These are phyloP conservation scores for Colletotrichum echinochloae DNA, from an alignment of 2,329 filamentous ascomycete species.

Conservation along the genomic window DNA sequence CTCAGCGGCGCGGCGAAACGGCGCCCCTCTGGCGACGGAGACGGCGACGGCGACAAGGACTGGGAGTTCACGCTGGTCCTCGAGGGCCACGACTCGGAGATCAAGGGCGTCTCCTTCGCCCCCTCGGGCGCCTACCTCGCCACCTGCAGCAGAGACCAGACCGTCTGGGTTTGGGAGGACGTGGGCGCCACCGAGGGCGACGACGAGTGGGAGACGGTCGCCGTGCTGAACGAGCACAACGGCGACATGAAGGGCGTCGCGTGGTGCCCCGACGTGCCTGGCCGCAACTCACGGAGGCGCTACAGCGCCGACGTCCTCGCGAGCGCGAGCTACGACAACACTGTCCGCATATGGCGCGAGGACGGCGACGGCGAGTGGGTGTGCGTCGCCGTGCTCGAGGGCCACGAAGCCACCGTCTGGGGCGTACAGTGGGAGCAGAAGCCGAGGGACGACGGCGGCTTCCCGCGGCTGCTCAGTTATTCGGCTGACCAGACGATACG, in stretches of 20 bases:
- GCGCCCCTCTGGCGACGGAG: constrained; percentile 38
- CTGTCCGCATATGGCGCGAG: constrained; percentile 88
- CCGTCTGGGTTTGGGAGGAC: constrained; percentile 99
- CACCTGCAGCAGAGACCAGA: constrained; percentile 92
- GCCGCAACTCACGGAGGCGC: constrained; percentile 55
- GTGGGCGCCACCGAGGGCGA: constrained; percentile 78
- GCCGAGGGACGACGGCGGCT: constrained; percentile 53
- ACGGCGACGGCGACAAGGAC: constrained; percentile 77
- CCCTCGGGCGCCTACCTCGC: constrained; percentile 83
- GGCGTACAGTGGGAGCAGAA: constrained; percentile 77
- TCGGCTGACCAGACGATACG: constrained; percentile 86
- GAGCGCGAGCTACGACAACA: constrained; percentile 94
- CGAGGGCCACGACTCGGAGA: constrained; percentile 94
- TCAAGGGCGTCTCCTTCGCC: constrained; percentile 83
- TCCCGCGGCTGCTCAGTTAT: constrained; percentile 79
- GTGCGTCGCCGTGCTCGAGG: constrained; percentile 84
- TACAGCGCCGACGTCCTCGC: constrained; percentile 80
- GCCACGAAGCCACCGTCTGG: constrained; percentile 91
- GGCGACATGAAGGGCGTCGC: constrained; percentile 94
- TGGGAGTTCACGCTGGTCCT: constrained; percentile 94
- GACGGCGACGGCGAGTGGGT: constrained; percentile 92
- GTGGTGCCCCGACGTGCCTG: constrained; percentile 82
- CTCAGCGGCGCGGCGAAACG: constrained; percentile 43
- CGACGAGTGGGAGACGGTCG: constrained; percentile 97
- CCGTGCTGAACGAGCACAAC: constrained; percentile 93